Conservation (phyloP, 2,329 filamentous ascomycete species). For the Fusarium coffeatum region DNA sequence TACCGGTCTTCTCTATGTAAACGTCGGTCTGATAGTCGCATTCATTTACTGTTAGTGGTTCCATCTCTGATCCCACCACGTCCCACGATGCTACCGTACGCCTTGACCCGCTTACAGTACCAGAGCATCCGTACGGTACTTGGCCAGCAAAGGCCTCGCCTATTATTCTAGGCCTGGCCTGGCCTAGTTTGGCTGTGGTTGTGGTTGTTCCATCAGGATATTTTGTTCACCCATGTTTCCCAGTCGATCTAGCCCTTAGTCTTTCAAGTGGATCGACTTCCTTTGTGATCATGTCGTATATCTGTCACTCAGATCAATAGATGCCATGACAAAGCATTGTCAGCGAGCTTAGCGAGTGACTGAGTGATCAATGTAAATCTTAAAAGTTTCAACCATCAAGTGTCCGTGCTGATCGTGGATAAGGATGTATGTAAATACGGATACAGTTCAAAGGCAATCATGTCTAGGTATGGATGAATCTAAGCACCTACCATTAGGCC, state of each 20-base stretch:
- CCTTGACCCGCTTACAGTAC: slow-evolving; percentile 22
- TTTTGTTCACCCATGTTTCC: background rate
- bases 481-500: background rate
- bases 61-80: slow-evolving; percentile 36
- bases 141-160: slow-evolving; percentile 10
- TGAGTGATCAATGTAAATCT: background rate
- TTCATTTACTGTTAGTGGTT: slow-evolving; percentile 18
- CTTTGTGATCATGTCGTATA: background rate
- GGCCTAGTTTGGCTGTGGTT: background rate
- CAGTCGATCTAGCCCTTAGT: slow-evolving; percentile 1
- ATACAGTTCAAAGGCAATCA: background rate
- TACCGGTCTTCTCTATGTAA: background rate
- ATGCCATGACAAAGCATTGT: background rate
- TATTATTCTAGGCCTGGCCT: background rate
- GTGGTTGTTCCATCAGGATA: slow-evolving; percentile 3
- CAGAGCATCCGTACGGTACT: background rate
- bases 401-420: background rate
- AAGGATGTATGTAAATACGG: background rate
- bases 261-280: background rate
- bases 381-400: background rate
- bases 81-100: slow-evolving; percentile 24
- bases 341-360: background rate
- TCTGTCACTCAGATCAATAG: slow-evolving; percentile 5
- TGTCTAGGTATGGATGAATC: background rate
- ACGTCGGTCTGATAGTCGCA: slow-evolving; percentile 24